Evolutionary conservation across 2,329 filamentous ascomycete genomes (phyloP), one percentile per base, ranked within the genome.

Genomic region (Aspergillus sp.): DNA sequence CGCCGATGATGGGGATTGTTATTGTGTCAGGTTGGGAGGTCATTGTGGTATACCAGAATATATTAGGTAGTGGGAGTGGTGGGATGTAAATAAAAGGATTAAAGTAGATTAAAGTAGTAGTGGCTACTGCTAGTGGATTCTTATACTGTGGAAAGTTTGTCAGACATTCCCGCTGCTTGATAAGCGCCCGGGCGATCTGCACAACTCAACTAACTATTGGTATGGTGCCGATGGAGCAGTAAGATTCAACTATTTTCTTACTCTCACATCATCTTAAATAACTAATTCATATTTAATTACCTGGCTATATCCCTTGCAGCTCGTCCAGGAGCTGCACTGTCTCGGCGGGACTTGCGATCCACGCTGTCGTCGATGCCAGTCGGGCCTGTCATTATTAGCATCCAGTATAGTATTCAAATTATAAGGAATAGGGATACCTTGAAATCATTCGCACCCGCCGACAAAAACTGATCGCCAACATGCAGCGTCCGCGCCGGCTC

Each of bases 401-500:
- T 51, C 27, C 36, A n/a, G 10, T 8, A 15, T 3, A 5, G 8
- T 21, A 11, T n/a, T 19, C 17, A 2, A 21, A 21, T 11, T 6
- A 39, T 21, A 23, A n/a, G 25, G 30, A 11, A 47, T 57, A 41
- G 54, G 61, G 67, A 49, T 62, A 82, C 91, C 81, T 97, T 96
- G 82, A 98, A 99, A 77, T 99, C 95, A 77, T 99, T 99, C 15
- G 92, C 92, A 0, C 93, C 93, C 3, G 94, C 94, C 62, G 91
- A 96, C 64, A 99, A 80, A 76, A 99, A 99, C 78, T 99, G 95
- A 77, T 99, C 87, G 13, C 95, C 95, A 4, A 99, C 91, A 77
- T 99, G 95, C 60, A 99, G 82, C 8, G 93, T 97, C 71, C 90
- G 90, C 65, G 89, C 86, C 3, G 88, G 90, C 53, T 84, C 82